These are phyloP conservation scores for Scytalidium lignicola DNA, from an alignment of 2,329 filamentous ascomycete species.

Conservation along the genomic window DNA sequence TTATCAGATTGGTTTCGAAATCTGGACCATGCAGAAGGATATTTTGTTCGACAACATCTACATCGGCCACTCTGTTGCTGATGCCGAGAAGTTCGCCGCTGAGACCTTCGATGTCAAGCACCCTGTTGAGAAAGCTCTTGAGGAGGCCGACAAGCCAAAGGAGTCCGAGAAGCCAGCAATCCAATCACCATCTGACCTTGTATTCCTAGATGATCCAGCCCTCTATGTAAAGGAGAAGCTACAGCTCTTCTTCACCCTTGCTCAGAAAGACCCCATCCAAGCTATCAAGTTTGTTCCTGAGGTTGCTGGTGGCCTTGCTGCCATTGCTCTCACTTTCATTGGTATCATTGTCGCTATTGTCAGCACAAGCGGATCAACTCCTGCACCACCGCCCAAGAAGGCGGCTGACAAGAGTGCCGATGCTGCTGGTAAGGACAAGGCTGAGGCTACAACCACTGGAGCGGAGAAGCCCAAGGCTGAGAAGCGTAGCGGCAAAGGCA, in stretches of 20 bases:
- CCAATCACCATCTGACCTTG: slow-evolving; percentile 70
- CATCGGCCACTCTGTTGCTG: slow-evolving; percentile 93
- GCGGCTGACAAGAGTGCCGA: slow-evolving; percentile 59
- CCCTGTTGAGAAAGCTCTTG: slow-evolving; percentile 72
- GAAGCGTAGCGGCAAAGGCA: not conserved
- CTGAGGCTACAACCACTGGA: slow-evolving; percentile 52
- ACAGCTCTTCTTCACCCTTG: slow-evolving; percentile 82
- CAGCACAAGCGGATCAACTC: slow-evolving; percentile 56
- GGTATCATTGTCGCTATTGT: slow-evolving; percentile 65
- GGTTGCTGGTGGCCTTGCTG: slow-evolving; percentile 75
- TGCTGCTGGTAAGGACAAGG: slow-evolving; percentile 75
- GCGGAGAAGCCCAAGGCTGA: slow-evolving; percentile 68
- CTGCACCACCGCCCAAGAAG: slow-evolving; percentile 69
- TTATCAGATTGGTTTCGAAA: slow-evolving; percentile 86
- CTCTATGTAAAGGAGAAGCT: slow-evolving; percentile 87
- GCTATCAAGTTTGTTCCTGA: slow-evolving; percentile 88
- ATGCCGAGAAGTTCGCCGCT: slow-evolving; percentile 81
- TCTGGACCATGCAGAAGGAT: slow-evolving; percentile 99
- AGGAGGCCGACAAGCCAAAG: slow-evolving; percentile 78
- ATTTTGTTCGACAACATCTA: slow-evolving; percentile 99
- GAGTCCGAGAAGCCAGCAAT: slow-evolving; percentile 50
- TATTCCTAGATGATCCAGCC: slow-evolving; percentile 88
- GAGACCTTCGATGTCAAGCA: slow-evolving; percentile 91
- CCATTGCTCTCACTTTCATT: slow-evolving; percentile 63
- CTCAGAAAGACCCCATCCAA: slow-evolving; percentile 71